A percentile compares a stretch with the other conserved stretches of the same genome.
Evolutionary conservation across 331 rosid genomes (phyloP).

Genomic region (Malus hybrid): DNA sequence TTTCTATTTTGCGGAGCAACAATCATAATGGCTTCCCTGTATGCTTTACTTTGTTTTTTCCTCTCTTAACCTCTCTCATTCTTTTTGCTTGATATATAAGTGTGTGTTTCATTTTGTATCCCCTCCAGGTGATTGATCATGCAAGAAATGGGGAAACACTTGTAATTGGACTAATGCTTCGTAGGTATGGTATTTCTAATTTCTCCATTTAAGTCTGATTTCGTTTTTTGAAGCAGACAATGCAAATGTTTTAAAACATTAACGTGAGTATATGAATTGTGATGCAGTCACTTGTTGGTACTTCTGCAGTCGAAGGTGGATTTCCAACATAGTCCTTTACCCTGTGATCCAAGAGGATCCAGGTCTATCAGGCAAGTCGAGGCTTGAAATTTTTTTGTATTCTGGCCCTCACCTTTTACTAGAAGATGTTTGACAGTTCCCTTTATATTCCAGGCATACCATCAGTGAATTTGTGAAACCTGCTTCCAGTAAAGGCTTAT

Average conservation of each 20-base stretch:
- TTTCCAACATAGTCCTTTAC: constrained; percentile 90
- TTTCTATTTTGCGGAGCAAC: constrained; percentile 76
- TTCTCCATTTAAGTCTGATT: not conserved
- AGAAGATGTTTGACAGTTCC: constrained; percentile 21
- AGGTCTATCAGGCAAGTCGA: constrained; percentile 47
- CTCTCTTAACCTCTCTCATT: not conserved
- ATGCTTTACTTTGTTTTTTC: constrained; percentile 18
- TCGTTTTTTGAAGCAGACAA: constrained; percentile 7
- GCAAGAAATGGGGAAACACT: constrained; percentile 79
- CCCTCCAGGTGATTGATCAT: constrained; percentile 79
- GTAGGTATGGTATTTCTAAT: constrained; percentile 43
- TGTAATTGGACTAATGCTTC: constrained; percentile 85
- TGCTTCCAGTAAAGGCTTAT: constrained; percentile 85
- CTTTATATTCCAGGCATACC: constrained; percentile 52
- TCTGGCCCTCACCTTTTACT: constrained; percentile 19
- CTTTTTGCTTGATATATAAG: constrained; percentile 7
- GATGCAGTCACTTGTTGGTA: constrained; percentile 81
- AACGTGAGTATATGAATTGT: constrained; percentile 18
- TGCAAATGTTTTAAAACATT: constrained; percentile 5
- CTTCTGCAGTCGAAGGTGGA: constrained; percentile 85
- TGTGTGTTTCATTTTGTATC: constrained; percentile 19
- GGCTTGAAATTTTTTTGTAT: constrained; percentile 8
- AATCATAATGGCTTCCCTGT: constrained; percentile 91
- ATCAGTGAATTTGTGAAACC: constrained; percentile 83
- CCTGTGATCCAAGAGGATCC: constrained; percentile 61